phyloP scores from a whole-genome alignment of 2,329 filamentous ascomycete genomes.

The Triangularia verruculosa region DNA sequence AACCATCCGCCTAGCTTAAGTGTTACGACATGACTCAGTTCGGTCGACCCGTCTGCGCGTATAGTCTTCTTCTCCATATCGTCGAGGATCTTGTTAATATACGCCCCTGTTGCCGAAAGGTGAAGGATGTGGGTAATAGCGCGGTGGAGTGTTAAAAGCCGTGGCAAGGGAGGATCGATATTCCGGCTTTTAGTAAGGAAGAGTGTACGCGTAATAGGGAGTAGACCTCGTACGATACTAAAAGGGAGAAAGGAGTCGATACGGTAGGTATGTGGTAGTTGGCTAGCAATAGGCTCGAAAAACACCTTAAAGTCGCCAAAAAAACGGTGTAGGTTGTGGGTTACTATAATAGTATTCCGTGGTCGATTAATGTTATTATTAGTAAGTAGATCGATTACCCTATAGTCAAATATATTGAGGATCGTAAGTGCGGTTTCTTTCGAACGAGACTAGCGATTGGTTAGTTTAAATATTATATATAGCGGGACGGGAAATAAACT shows the following conservation, averaged over 20 bases:
- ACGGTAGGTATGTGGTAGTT: slow-evolving; percentile 25
- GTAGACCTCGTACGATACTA: slow-evolving; percentile 8
- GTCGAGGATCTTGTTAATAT: slow-evolving; percentile 32
- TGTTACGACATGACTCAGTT: slow-evolving; percentile 2
- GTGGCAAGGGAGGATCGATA: slow-evolving; percentile 31
- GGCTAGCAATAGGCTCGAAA: slow-evolving; percentile 24
- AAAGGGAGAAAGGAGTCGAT: slow-evolving; percentile 25
- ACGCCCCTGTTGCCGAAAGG: slow-evolving; percentile 31
- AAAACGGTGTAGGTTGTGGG: slow-evolving; percentile 25
- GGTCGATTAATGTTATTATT: slow-evolving; percentile 35
- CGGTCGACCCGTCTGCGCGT: slow-evolving; percentile 9
- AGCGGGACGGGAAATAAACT: slow-evolving; percentile 3
- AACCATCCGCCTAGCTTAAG: slow-evolving; percentile 1
- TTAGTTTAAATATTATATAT: neutral
- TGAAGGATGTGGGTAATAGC: slow-evolving; percentile 27
- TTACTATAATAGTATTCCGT: slow-evolving; percentile 36
- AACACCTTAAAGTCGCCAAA: slow-evolving; percentile 33
- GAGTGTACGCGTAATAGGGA: slow-evolving; percentile 31
- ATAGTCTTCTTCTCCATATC: slow-evolving; percentile 18
- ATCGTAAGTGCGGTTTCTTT: slow-evolving; percentile 8
- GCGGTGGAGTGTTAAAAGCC: slow-evolving; percentile 28
- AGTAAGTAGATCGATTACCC: neutral
- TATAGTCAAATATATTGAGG: slow-evolving; percentile 7
- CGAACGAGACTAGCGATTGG: slow-evolving; percentile 8
- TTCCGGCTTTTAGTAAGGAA: slow-evolving; percentile 27